Conservation (phyloP, 2,329 filamentous ascomycete species). For the Mycosphaerella sp. region DNA sequence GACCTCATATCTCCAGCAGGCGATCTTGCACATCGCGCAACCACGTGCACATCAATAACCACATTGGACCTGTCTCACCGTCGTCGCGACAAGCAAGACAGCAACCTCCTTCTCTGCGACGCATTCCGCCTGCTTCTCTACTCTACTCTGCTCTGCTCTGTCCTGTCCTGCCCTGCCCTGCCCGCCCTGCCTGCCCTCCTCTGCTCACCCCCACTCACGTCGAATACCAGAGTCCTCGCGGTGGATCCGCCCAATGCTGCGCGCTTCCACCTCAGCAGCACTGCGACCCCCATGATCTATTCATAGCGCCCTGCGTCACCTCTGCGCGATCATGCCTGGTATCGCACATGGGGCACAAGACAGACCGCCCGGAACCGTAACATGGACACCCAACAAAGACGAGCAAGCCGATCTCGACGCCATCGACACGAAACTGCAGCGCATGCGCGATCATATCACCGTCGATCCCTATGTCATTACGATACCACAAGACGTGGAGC, state of each 20-base stretch:
- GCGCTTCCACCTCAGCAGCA: neutral
- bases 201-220: neutral
- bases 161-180: no score
- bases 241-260: slow-evolving; percentile 3
- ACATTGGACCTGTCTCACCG: neutral
- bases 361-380: slow-evolving; percentile 5
- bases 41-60: neutral
- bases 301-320: neutral
- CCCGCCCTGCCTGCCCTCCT: no score
- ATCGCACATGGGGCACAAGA: slow-evolving; percentile 14
- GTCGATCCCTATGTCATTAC: slow-evolving; percentile 43
- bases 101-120: neutral
- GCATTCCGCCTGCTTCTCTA: neutral
- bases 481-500: slow-evolving; percentile 40
- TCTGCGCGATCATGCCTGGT: slow-evolving; percentile 15
- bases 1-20: neutral
- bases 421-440: slow-evolving; percentile 39
- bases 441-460: slow-evolving; percentile 40
- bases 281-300: slow-evolving; percentile 9
- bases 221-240: neutral
- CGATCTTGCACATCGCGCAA: neutral
- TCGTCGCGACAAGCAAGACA: neutral
- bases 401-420: slow-evolving; percentile 34
- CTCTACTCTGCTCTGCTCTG: neutral
- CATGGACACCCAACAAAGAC: slow-evolving; percentile 21